Evolutionary conservation across 2,329 filamentous ascomycete genomes (phyloP), one percentile per base, ranked within the genome.

Genomic region (Neofusicoccum parvum): DNA sequence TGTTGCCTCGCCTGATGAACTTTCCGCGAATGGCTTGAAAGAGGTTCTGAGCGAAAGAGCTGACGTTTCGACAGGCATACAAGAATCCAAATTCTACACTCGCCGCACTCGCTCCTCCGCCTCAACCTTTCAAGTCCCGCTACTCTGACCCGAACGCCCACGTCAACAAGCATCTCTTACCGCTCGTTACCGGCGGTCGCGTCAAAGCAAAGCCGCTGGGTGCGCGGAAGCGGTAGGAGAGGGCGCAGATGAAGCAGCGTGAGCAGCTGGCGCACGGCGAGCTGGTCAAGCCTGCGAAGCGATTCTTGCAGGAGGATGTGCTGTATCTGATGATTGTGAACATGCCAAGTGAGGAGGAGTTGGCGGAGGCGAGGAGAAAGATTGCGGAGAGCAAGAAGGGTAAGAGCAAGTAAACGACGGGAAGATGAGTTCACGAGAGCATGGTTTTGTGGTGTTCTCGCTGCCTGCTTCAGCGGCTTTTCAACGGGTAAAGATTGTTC

Each of bases 261-360:
- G 32, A 15, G 15, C 23, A 65, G 32, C 67, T 45, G 54, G 49
- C 49, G 45, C 49, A 11, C 14, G 49, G 58, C 10, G 27, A 41
- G 14, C 15, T 50, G 15, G 46, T 64, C 10, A 65, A 51, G 37
- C 46, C 53, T 20, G 15, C 56, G 1, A 67, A 45, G 53, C 67
- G 62, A 37, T 27, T 65, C 34, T 23, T 68, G 51, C 46, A 58
- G 39, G 51, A 69, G 54, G 53, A 69, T 49, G 66, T 69, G 11
- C 32, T 69, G 14, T 70, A 70, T 45, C 46, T 70, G 5, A 66
- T 68, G 60, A 66, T 70, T 51, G 69, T 70, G 5, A 70, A 69
- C 32, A 64, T 69, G 60, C 68, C 69, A 1, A 68, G 51, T 2
- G 62, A 67, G 37, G 49, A 41, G 58, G 62, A 66, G 27, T 50